Evolutionary conservation across 1,284 basidiomycete genomes (phyloP), one percentile per base, ranked within the genome.

Genomic region (Schizophyllum amplum): DNA sequence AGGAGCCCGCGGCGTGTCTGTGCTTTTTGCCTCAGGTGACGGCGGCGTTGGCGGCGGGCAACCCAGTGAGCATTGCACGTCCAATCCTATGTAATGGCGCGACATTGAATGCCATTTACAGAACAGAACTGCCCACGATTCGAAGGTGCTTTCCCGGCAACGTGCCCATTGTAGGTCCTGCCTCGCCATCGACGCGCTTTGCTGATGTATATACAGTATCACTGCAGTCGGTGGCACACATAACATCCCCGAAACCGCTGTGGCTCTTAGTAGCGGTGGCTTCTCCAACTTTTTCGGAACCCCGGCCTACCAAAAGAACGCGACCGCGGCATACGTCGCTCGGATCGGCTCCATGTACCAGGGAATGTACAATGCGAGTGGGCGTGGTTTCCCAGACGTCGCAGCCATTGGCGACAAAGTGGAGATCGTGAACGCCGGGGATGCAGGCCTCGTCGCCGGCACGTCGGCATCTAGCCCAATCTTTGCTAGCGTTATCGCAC

Each of bases 261-360:
- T 60, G 3, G 24, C 20, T n/a, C 61, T 63, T 24, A 61, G 61
- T 9, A 75, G 75, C 20, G 78, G 77, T 46, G 79, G 79, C 6
- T 81, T 81, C 69, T 75, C 73, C 20, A 71, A 76, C 64, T 71
- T 72, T 64, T 82, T 80, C 59, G 48, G 25, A 1, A 51, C 55
- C 13, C 58, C 61, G 2, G 53, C 27, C 46, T 62, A 60, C 47
- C 60, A 62, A 46, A 54, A n/a, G 24, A 27, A 51, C 5, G 59
- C 54, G 15, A 57, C 60, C 20, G 50, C 55, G 0, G 5, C 33
- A 0, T 62, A 57, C 54, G n/a, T 60, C 7, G 7, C 50, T 0
- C 13, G 42, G 13, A 21, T 62, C 9, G 55, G 53, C 5, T 13
- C 49, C 4, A 55, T 52, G 23, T 58, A 60, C 42, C 46, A n/a